Conservation (phyloP, 805 yeast species). For the Wickerhamomyces mucosus region DNA sequence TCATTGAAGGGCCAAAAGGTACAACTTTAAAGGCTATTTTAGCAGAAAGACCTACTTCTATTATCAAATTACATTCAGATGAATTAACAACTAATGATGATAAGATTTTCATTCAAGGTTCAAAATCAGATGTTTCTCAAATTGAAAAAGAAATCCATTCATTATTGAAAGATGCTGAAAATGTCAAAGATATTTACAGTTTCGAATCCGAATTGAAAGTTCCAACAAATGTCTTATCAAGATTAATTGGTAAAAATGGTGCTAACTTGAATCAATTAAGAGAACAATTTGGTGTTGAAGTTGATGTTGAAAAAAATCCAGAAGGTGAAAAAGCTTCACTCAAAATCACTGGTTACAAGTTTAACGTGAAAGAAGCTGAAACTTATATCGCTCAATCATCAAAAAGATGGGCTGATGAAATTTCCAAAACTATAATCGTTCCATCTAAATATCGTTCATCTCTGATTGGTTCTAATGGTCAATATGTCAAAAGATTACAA, state of each 20-base stretch:
- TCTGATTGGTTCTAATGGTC: conserved; percentile 77
- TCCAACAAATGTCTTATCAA: conserved; percentile 59
- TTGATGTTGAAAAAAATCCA: conserved; percentile 61
- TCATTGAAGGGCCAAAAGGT: conserved; percentile 50
- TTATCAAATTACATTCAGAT: conserved; percentile 36
- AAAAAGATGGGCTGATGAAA: conserved; percentile 78
- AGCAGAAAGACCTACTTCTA: conserved; percentile 21
- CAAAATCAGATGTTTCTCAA: conserved; percentile 47
- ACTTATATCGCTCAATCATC: conserved; percentile 46
- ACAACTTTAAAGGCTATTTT: conserved; percentile 41
- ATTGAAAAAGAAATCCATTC: conserved; percentile 43
- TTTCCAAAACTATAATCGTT: conserved; percentile 50
- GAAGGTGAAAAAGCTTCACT: conserved; percentile 38
- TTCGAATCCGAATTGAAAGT: conserved; percentile 40
- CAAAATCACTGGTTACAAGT: conserved; percentile 65
- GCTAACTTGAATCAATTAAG: conserved; percentile 56
- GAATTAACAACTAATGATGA: conserved; percentile 30
- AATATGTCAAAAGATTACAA: conserved; percentile 73
- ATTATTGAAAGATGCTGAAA: conserved; percentile 46
- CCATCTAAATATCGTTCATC: conserved; percentile 74
- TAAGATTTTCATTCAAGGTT: conserved; percentile 61
- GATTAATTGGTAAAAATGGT: conserved; percentile 89
- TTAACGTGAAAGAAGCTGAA: conserved; percentile 67
- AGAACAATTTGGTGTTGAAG: conserved; percentile 63
- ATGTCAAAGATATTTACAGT: conserved; percentile 35